Evolutionary conservation across 1,284 basidiomycete species (phyloP), one percentile per base, ranked within the genome.

Genomic region (Naganishia sp.): DNA sequence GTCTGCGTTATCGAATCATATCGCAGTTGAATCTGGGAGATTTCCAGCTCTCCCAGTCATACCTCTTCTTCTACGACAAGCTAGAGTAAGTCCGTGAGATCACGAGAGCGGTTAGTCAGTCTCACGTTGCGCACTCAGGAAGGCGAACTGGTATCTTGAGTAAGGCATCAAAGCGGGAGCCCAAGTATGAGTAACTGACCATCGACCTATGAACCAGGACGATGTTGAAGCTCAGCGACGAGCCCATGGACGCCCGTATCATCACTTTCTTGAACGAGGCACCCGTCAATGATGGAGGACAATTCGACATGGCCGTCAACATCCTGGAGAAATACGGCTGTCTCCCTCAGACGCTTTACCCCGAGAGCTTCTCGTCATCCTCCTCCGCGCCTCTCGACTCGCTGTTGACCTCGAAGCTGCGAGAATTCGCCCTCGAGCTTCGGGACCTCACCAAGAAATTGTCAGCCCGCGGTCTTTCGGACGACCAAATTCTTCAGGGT

Each of bases 271-370:
- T 97, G 58, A 85, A 90, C 32, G 77, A 80, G 15, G 88, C 89
- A 61, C 90, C 92, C 32, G 88, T 94, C 75, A 88, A 86, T 72
- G 94, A 98, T 75, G 94, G 94, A 51, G 93, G 94, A 9, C 91
- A 95, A 78, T 94, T 89, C 87, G 93, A 96, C 76, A 97, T 96
- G 93, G 88, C 86, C 0, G 89, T 92, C 72, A 95, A 95, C 77
- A 79, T 96, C 35, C 82, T 95, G 31, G 68, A 86, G 82, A 88
- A 84, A 61, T 95, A 94, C 74, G 93, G 93, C 56, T 81, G 92
- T 52, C 85, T 95, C 46, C 92, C 92, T 0, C 89, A 92, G 76
- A 69, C 84, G 0, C 72, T 92, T 49, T 96, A 87, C 79, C 94
- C 94, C 21, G 94, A 98, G 79, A 90, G 90, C 0, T 87, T 84